phyloP scores from a whole-genome alignment of 495 filamentous ascomycete genomes.

The Saxophila tyrrhenica region DNA sequence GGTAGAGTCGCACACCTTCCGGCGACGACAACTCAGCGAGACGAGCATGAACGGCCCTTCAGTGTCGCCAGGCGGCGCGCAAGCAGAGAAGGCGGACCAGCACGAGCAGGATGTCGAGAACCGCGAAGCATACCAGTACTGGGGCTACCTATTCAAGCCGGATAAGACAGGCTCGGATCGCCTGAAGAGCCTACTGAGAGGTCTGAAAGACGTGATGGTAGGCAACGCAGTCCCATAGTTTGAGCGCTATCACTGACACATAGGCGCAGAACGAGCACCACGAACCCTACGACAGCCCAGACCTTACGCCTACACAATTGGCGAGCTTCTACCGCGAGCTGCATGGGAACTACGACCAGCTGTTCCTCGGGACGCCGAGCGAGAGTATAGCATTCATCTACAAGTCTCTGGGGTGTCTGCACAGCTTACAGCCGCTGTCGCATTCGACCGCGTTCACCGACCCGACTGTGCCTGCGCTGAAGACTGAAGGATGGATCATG shows the following conservation, averaged over 20 bases:
- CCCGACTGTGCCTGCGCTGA: conserved; percentile 72
- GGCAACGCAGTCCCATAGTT: conserved; percentile 24
- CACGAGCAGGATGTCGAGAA: conserved; percentile 10
- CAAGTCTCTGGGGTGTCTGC: conserved; percentile 75
- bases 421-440: conserved; percentile 44
- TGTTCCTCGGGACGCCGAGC: conserved; percentile 71
- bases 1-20: too few species aligned
- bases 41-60: too few species aligned
- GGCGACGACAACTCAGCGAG: too few species aligned
- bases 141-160: conserved; percentile 72
- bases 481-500: conserved; percentile 69
- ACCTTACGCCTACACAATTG: conserved; percentile 71
- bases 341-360: conserved; percentile 77
- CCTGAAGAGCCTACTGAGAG: conserved; percentile 65
- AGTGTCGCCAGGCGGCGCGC: background rate
- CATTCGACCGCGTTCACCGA: conserved; percentile 50
- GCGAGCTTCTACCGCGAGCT: conserved; percentile 79
- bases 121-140: conserved; percentile 41
- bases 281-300: conserved; percentile 36
- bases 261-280: conserved; percentile 12
- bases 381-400: conserved; percentile 80
- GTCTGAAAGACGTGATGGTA: conserved; percentile 75
- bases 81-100: background rate
- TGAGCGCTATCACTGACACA: background rate
- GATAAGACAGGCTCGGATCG: conserved; percentile 67